A percentile compares a stretch with the other conserved stretches of the same genome.
phyloP scores from a whole-genome alignment of 768 basidiomycete genomes.

The Amanita brunnescens region DNA sequence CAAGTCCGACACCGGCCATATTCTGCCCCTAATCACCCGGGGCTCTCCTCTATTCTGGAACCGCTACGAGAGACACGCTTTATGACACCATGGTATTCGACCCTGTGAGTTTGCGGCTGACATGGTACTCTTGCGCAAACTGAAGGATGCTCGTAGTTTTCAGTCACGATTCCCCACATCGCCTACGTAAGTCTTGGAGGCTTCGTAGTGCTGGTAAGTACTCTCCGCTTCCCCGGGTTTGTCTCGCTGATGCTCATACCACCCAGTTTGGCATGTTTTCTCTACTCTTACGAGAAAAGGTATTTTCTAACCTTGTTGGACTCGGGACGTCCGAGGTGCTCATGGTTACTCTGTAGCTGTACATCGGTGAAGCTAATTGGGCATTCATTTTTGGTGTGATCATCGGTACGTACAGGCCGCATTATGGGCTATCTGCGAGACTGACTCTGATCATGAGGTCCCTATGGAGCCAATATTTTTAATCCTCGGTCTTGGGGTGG shows the following conservation, averaged over 20 bases:
- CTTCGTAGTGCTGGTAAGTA: conserved; percentile 70
- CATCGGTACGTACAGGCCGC: conserved; percentile 46
- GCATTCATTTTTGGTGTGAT: conserved; percentile 92
- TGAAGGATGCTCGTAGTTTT: conserved; percentile 28
- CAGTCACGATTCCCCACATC: conserved; percentile 64
- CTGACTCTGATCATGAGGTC: conserved; percentile 37
- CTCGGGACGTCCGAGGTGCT: background rate
- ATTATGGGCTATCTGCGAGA: background rate
- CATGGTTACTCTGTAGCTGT: conserved; percentile 39
- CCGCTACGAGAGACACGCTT: background rate
- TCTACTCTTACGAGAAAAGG: conserved; percentile 81
- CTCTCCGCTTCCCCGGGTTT: background rate
- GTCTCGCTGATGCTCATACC: background rate
- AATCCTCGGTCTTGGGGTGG: conserved; percentile 72
- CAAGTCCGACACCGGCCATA: background rate
- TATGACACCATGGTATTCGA: conserved; percentile 37
- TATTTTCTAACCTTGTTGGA: conserved; percentile 19
- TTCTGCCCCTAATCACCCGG: background rate
- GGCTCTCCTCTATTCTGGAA: background rate
- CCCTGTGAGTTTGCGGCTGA: conserved; percentile 29
- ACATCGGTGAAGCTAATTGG: conserved; percentile 95
- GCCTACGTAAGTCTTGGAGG: conserved; percentile 73
- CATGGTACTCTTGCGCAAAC: background rate
- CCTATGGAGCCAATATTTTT: conserved; percentile 75
- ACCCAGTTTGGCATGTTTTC: conserved; percentile 91